phyloP scores from a whole-genome alignment of 257 asterid species.

The Rehmannia glutinosa region DNA sequence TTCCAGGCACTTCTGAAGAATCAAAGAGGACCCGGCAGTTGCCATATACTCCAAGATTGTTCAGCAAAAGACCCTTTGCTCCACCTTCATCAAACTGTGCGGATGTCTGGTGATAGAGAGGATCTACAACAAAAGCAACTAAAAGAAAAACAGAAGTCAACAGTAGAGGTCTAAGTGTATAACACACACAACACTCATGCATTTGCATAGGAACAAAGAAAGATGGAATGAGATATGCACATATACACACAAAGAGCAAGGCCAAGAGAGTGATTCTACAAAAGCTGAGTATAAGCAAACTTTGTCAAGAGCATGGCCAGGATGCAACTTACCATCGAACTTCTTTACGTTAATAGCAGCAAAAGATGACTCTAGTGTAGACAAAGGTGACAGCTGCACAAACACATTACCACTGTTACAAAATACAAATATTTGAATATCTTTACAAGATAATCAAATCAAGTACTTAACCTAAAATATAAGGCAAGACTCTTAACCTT shows the following conservation, averaged over 20 bases:
- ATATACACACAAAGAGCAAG: neutral
- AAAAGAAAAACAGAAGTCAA: slow-evolving; percentile 12
- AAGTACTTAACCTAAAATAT: neutral
- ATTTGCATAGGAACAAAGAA: neutral
- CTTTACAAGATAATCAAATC: neutral
- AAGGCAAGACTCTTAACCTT: slow-evolving; percentile 48
- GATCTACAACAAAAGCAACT: slow-evolving; percentile 96
- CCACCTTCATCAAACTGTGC: slow-evolving; percentile 99
- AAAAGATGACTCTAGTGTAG: slow-evolving; percentile 88
- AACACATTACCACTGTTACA: slow-evolving; percentile 15
- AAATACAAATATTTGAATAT: slow-evolving; percentile 3
- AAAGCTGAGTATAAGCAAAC: no score
- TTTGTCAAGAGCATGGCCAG: no score
- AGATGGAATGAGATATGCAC: neutral
- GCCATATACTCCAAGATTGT: slow-evolving; percentile 91
- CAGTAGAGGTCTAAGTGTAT: neutral
- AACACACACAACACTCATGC: neutral
- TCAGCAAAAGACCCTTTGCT: slow-evolving; percentile 87
- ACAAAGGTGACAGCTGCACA: slow-evolving; percentile 85
- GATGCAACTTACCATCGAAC: slow-evolving; percentile 74
- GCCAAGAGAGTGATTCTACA: neutral
- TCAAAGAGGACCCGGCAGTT: slow-evolving; percentile 89
- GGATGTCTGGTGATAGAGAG: slow-evolving; percentile 97
- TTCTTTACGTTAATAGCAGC: slow-evolving; percentile 81
- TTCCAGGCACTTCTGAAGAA: slow-evolving; percentile 89